Evolutionary conservation across 768 basidiomycete species (phyloP), one percentile per base, ranked within the genome.

Genomic region (Agaricus sinodeliciosus): DNA sequence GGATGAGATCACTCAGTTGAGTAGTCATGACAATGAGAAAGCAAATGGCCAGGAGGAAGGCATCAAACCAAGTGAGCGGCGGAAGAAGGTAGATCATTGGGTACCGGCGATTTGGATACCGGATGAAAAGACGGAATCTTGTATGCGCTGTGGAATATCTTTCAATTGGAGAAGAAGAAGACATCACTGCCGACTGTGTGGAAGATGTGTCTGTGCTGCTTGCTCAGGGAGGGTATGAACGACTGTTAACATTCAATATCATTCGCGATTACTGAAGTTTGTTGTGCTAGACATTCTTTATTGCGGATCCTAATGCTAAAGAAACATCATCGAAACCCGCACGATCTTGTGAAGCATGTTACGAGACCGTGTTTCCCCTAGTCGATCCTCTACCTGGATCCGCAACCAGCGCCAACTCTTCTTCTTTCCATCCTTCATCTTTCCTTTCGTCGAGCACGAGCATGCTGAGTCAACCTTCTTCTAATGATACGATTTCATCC

Each of bases 41-140:
- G 57, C 48, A 19, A 59, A 58, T 25, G 55, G 56, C 28, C 55
- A 54, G 37, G 55, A 47, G 12, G 55, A 56, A 19, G 46, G 49
- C 2, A 56, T 40, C 18, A 49, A 60, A 44, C 62, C 54, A 13
- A 51, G 45, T 48, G 72, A 75, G 58, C 69, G 73, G 59, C 64
- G 81, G 39, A 72, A 74, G 9, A 77, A 71, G 62, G 85, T 87
- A 49, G 87, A 88, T 42, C 82, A 88, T 65, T 95, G 92, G 72
- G 81, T 92, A 1, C 93, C 94, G 4, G 87, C 94, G 0, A 80
- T 95, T 22, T 96, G 94, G 94, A 84, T 94, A 27, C 91, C 94
- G 0, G 91, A 96, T 62, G 79, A 81, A 55, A 88, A 79, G 65
- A 85, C 89, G n/a, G 78, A 80, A 49, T 73, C 76, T 18, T 96